Conservation (phyloP, 768 basidiomycete species). For the Cantharellus cinnabarinus region DNA sequence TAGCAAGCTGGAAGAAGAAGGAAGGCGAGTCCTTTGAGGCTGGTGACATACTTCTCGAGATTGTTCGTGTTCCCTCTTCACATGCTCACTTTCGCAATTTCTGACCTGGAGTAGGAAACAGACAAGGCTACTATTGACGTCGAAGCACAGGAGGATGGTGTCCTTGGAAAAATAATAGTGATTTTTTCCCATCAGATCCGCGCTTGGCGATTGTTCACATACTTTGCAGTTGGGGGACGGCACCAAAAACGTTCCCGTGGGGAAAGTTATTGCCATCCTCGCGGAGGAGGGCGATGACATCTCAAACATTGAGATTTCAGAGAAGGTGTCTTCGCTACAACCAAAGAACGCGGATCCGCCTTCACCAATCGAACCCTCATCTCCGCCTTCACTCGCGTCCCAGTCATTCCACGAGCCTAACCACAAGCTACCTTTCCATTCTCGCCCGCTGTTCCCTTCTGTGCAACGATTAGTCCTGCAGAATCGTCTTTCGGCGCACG, state of each 20-base stretch:
- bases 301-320: constrained; percentile 41
- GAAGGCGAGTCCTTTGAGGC: constrained; percentile 61
- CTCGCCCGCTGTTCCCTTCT: constrained; percentile 59
- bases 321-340: constrained; percentile 23
- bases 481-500: constrained; percentile 34
- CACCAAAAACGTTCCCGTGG: constrained; percentile 67
- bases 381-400: constrained; percentile 14
- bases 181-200: constrained; percentile 13
- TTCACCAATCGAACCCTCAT: constrained; percentile 1
- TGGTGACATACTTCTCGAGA: constrained; percentile 78
- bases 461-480: constrained; percentile 65
- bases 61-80: constrained; percentile 31
- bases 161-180: constrained; percentile 85
- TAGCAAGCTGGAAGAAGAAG: constrained; percentile 75
- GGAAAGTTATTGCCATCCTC: constrained; percentile 74
- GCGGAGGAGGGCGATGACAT: constrained; percentile 96
- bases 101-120: constrained; percentile 40
- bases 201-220: not conserved
- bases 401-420: constrained; percentile 17
- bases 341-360: constrained; percentile 4
- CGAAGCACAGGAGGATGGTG: constrained; percentile 92
- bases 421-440: constrained; percentile 7
- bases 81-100: not conserved
- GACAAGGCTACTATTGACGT: constrained; percentile 97
- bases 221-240: constrained; percentile 44